Evolutionary conservation across 78 protist species (phyloP), one percentile per base, ranked within the genome.

Genomic region (Cavenderia fasciculata): DNA sequence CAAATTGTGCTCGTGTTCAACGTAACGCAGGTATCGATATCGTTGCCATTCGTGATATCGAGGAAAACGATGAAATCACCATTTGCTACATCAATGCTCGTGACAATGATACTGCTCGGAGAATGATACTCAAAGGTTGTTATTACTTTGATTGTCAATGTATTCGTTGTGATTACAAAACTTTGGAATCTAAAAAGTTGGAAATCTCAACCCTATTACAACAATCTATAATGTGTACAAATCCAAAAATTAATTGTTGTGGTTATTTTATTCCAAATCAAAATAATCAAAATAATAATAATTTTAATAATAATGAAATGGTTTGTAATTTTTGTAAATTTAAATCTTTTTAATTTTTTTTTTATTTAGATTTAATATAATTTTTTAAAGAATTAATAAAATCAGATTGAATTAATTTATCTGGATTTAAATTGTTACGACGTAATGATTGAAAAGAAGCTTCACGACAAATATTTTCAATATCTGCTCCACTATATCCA

Each of bases 401-500:
- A 56, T 79, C 77, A 51, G 25, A 6, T 69, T 54, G 47, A 29
- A 16, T n/a, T 11, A 79, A 75, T 11, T n/a, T 6, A 8, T 77
- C 89, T 54, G n/a, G 27, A 1, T 27, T 34, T 40, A 79, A 21
- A 56, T 87, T 76, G 47, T 86, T 61, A n/a, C n/a, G n/a, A 61
- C 95, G 31, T 69, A 92, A 21, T 23, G 70, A 69, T 19, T 34
- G 46, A 56, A 87, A 16, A 18, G 97, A 94, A 7, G 97, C 97
- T 43, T 96, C 97, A 25, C 86, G 27, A 65, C 94, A 90, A 12
- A 97, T 47, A 1, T 87, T 84, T 34, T 74, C 84, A 12, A 97
- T 49, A 59, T 97, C 98, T 1, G 97, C 94, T 29, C 97, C 98
- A 34, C 71, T 71, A 59, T 34, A 91, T 43, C 91, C 91, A 19